Evolutionary conservation across 345 rosid species (phyloP), one percentile per base, ranked within the genome.

Genomic region (Mangifera indica): DNA sequence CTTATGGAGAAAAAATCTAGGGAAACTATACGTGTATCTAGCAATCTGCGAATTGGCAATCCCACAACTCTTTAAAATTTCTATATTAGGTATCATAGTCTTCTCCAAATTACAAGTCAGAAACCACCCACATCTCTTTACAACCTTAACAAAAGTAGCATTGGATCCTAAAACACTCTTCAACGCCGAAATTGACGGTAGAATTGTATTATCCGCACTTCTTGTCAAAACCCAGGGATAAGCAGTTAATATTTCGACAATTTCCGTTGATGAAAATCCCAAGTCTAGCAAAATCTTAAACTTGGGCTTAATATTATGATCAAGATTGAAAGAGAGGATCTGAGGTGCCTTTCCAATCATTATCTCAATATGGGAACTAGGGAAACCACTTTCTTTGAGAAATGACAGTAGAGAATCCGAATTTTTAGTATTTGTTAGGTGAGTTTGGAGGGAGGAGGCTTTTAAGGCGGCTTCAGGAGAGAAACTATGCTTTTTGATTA

Each of bases 61-160:
- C 46, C 84, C 87, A 34, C 73, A 69, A 69, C 73, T 74, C 26
- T 45, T 69, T 44, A 75, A 3, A 59, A 44, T 63, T 7, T 77
- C 68, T 15, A 84, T 44, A 34, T 67, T 79, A 18, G 85, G 82
- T 37, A 77, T 20, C 77, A 81, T 25, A 9, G 80, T 70, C 69
- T 67, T 79, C 40, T 79, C 66, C 76, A 77, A 73, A 77, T 81
- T 68, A 37, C 1, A 24, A 10, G 42, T 65, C 53, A 81, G 48
- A 67, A 77, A 75, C 75, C 80, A 72, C 25, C 68, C 54, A 24
- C 46, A 45, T 21, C 3, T 34, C 69, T 67, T 79, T 60, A 81
- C 46, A 10, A 63, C 21, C 34, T 55, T 69, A 63, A 13, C 15
- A 61, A 81, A 79, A 34, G 1, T 22, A 2, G 46, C 74, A 64